Evolutionary conservation across 345 rosid species (phyloP).

Genomic region (Heritiera littoralis): DNA sequence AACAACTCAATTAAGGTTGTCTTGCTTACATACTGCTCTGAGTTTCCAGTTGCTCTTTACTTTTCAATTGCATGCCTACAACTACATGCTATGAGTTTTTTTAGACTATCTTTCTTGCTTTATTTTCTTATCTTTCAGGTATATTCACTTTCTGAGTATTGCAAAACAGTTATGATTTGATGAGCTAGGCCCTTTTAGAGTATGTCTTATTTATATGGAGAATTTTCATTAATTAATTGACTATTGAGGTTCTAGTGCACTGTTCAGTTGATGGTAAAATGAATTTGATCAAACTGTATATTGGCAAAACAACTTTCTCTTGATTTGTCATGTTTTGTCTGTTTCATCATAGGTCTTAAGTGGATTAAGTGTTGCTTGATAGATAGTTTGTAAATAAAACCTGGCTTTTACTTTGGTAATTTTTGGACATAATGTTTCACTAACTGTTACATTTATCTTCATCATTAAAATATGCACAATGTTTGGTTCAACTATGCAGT

Average conservation of each 20-base stretch:
- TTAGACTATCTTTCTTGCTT: background rate
- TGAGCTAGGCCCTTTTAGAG: background rate
- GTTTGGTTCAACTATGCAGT: background rate
- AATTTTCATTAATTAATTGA: background rate
- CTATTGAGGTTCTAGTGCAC: background rate
- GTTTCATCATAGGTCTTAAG: background rate
- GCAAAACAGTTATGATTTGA: background rate
- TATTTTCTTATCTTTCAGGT: background rate
- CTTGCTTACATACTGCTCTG: background rate
- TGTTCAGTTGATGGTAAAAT: background rate
- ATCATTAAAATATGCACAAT: background rate
- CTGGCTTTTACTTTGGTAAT: background rate
- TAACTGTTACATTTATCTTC: background rate
- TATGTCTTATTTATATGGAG: conserved; percentile 7
- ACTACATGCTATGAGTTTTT: background rate
- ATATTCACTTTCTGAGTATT: background rate
- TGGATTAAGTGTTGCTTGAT: background rate
- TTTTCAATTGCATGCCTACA: background rate
- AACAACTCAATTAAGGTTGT: background rate
- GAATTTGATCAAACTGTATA: background rate
- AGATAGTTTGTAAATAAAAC: background rate
- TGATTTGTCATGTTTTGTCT: background rate
- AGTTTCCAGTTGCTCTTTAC: background rate
- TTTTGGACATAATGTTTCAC: background rate
- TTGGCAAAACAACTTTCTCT: background rate